Base-by-base conservation (phyloP, 2,329 filamentous ascomycete genomes). In the Aspergillus carbonarius region DNA sequence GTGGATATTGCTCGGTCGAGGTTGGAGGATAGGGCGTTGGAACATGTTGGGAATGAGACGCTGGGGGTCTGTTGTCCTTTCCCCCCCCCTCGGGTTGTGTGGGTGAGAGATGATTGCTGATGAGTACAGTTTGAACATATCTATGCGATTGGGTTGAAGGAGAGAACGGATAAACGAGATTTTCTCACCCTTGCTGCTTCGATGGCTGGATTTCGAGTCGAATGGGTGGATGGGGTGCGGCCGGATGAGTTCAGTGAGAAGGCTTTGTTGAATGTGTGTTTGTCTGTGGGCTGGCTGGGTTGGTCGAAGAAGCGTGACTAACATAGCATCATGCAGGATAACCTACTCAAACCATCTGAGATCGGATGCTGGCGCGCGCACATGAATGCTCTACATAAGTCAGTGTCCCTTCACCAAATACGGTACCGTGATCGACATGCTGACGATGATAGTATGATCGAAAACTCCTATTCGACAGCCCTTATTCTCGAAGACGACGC, bases 401-500 rank as follows among this genome's bases (percentile, higher is more conserved):
- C 30, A 35, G 15, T 34, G n/a, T n/a, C 2, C 23, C 18, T 17
- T n/a, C 9, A 13, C 32, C 4, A 15, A 4, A 25, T 8, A 20
- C 23, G 10, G 23, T 7, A 23, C 37, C 20, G 1, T n/a, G 37
- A 15, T 15, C 8, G 15, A 42, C 13, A 12, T 12, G 40, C 54
- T 63, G 9, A 59, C 37, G 10, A 37, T 42, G 25, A 18, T 18
- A 75, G 74, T 20, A 71, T 85, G 12, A 74, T 84, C 12, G 71
- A 77, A n/a, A 69, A 77, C 10, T 76, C 78, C 40, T 63, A 83
- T 2, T 70, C 74, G 1, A 81, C 79, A 1, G 82, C 81, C 0
- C 70, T 85, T 1, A 81, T 85, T 27, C 67, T 85, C 25, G 83
- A 86, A 64, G 83, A 85, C 63, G 83, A 85, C 57, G 76, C 79